phyloP scores from a whole-genome alignment of 768 basidiomycete genomes.

The Suillus lakei region DNA sequence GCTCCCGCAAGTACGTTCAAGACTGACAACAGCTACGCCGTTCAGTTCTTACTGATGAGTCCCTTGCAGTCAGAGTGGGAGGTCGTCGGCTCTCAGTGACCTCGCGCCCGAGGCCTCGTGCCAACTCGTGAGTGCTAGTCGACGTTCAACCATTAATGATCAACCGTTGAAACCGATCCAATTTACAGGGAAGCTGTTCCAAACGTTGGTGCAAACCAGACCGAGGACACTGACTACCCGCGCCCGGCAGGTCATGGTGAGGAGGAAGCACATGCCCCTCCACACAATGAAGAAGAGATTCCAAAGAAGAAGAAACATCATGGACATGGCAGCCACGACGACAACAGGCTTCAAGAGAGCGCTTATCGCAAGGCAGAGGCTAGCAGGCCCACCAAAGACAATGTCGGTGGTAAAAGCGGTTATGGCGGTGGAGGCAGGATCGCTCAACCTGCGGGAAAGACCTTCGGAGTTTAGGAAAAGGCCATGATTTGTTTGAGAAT shows the following conservation, averaged over 20 bases:
- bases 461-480: conserved; percentile 35
- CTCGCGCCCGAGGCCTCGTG: conserved; percentile 43
- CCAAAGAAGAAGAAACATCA: conserved; percentile 56
- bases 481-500: conserved; percentile 8
- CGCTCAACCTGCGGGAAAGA: conserved; percentile 59
- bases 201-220: conserved; percentile 18
- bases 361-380: conserved; percentile 51
- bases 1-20: conserved; percentile 51
- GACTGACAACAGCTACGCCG: not conserved
- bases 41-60: not conserved
- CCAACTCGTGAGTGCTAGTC: conserved; percentile 34
- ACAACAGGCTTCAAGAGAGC: conserved; percentile 51
- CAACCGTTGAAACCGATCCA: not conserved
- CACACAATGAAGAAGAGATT: conserved; percentile 50
- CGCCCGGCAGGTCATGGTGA: conserved; percentile 51
- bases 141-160: not conserved
- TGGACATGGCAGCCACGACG: conserved; percentile 41
- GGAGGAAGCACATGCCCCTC: conserved; percentile 36
- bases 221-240: conserved; percentile 51
- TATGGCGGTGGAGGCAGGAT: conserved; percentile 57
- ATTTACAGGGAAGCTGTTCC: conserved; percentile 9
- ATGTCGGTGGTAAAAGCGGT: conserved; percentile 33
- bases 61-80: conserved; percentile 44
- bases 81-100: conserved; percentile 55
- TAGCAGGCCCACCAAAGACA: conserved; percentile 54